phyloP scores from a whole-genome alignment of 371 early-diverging fungal genomes.

The Rhizopus stolonifer region DNA sequence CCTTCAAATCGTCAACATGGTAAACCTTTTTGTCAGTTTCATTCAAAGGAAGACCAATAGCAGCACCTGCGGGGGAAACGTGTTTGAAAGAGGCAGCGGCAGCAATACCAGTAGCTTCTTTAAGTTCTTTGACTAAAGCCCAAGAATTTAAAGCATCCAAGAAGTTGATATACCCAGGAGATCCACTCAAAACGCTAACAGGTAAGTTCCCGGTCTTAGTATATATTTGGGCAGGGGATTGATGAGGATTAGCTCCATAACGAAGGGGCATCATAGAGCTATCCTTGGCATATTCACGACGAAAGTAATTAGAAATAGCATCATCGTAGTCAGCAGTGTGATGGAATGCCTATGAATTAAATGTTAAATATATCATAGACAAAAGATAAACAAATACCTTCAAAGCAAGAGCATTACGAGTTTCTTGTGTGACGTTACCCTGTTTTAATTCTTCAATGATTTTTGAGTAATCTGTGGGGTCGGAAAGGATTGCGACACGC shows the following conservation, averaged over 20 bases:
- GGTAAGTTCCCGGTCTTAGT: slow-evolving; percentile 81
- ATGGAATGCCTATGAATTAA: slow-evolving; percentile 73
- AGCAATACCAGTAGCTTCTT: slow-evolving; percentile 47
- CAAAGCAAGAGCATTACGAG: slow-evolving; percentile 67
- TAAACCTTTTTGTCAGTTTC: slow-evolving; percentile 88
- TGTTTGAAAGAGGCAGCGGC: slow-evolving; percentile 99
- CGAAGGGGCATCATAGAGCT: slow-evolving; percentile 81
- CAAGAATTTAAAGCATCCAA: slow-evolving; percentile 96
- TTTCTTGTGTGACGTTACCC: slow-evolving; percentile 48
- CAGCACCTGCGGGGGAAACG: slow-evolving; percentile 97
- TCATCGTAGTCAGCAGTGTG: slow-evolving; percentile 95
- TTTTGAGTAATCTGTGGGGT: slow-evolving; percentile 86
- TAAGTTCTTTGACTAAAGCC: slow-evolving; percentile 93
- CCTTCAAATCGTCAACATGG: slow-evolving; percentile 84
- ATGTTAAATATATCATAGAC: not conserved
- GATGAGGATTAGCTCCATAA: slow-evolving; percentile 98
- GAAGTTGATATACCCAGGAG: slow-evolving; percentile 97
- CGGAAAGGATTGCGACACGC: slow-evolving; percentile 89
- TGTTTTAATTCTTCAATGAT: slow-evolving; percentile 73
- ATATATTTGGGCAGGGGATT: slow-evolving; percentile 94
- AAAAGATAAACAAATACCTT: slow-evolving; percentile 39
- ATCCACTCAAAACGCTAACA: slow-evolving; percentile 87
- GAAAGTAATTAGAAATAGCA: slow-evolving; percentile 94
- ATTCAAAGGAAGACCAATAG: slow-evolving; percentile 83
- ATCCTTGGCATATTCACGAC: slow-evolving; percentile 79